Conservation (phyloP, 2,329 filamentous ascomycete genomes). For the Talaromyces sp. region DNA sequence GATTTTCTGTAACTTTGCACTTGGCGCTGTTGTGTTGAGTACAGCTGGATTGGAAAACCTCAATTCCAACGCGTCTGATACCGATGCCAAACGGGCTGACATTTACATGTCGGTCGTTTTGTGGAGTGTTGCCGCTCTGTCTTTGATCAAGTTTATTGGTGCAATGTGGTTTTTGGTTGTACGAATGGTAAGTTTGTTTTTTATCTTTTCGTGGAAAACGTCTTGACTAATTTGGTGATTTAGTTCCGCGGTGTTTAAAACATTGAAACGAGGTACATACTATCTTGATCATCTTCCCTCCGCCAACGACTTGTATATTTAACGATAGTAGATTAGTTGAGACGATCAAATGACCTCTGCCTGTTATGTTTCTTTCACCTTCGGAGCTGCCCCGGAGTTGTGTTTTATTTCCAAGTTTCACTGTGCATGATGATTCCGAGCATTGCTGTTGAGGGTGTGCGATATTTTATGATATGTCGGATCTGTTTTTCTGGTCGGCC, state of each 20-base stretch:
- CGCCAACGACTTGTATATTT: neutral
- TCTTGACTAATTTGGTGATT: neutral
- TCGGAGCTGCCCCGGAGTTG: neutral
- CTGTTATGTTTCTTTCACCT: neutral
- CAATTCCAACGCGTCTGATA: conserved; percentile 40
- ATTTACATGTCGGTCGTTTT: conserved; percentile 84
- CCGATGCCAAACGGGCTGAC: conserved; percentile 57
- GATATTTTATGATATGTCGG: neutral
- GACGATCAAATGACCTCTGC: neutral
- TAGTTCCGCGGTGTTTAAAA: conserved; percentile 51
- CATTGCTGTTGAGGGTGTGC: neutral
- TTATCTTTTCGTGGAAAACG: neutral
- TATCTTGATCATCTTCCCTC: too few relatives aligned
- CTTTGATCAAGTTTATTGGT: conserved; percentile 79
- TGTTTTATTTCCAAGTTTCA: neutral
- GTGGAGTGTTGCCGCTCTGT: conserved; percentile 81
- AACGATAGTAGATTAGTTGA: neutral
- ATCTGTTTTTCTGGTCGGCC: neutral
- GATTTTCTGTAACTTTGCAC: conserved; percentile 93
- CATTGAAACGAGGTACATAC: too few relatives aligned
- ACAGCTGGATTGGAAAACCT: conserved; percentile 74
- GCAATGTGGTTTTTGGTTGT: conserved; percentile 90
- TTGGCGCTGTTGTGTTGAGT: conserved; percentile 80
- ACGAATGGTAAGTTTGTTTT: conserved; percentile 62
- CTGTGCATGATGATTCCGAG: conserved; percentile 2